Evolutionary conservation across 768 basidiomycete genomes (phyloP), one percentile per base, ranked within the genome.

Genomic region (Myochromella boudieri): DNA sequence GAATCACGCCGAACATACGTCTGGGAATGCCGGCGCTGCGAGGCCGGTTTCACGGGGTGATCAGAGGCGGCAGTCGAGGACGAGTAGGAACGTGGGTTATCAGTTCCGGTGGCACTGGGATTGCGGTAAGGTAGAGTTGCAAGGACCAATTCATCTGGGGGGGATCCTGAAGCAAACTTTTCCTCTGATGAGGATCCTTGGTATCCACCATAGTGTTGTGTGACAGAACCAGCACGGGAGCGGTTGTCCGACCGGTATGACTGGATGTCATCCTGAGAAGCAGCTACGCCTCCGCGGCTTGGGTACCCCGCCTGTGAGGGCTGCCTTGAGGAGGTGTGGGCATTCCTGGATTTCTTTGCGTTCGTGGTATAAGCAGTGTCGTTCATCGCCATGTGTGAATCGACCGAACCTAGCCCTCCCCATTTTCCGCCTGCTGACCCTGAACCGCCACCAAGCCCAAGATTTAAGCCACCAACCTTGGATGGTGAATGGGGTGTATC

Each of bases 371-470:
- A 32, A 9, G 38, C 11, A 6, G 39, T 36, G 17, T 52, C 42
- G 22, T 29, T 46, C 24, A 39, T 40, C 21, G 44, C 46, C 10
- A 33, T 20, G 21, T 52, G 49, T 1, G 50, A 52, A 37, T 59
- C 57, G n/a, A 54, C 48, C 15, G 57, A 59, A 12, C 34, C 41
- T 15, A 59, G 55, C 12, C 57, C 57, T n/a, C 55, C 57, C 57
- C 57, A 59, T 17, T 50, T 43, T 26, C 17, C 40, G 6, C 44
- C 36, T n/a, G 26, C 37, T 8, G 45, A 47, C 24, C 18, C 37
- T 11, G 33, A n/a, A 14, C 32, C 33, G 11, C n/a, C 18, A 0
- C 41, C 20, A 15, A n/a, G 36, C 18, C 25, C 28, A 4, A 39
- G 41, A 22, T 42, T n/a, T 3, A 34, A 36, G 24, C 50, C 44